phyloP scores from a whole-genome alignment of 345 rosid genomes.

The Salix exigua region DNA sequence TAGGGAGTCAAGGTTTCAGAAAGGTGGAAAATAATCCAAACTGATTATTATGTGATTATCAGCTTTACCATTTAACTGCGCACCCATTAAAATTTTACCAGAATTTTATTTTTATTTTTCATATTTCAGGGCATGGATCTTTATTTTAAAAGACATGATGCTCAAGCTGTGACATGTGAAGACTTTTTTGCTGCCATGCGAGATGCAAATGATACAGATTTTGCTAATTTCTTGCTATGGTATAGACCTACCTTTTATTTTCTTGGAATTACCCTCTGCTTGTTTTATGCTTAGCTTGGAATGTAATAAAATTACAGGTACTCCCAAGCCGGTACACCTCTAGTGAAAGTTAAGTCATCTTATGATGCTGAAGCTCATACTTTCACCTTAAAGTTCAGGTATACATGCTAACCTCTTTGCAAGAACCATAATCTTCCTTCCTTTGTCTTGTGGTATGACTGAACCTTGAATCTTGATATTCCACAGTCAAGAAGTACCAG shows the following conservation, averaged over 20 bases:
- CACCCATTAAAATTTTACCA: neutral
- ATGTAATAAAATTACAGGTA: slow-evolving; percentile 53
- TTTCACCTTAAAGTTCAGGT: slow-evolving; percentile 90
- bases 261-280: neutral
- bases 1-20: slow-evolving; percentile 86
- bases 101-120: neutral
- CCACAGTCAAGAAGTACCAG: slow-evolving; percentile 76
- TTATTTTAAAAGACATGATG: slow-evolving; percentile 88
- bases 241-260: slow-evolving; percentile 24
- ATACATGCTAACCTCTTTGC: slow-evolving; percentile 1
- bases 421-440: neutral
- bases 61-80: slow-evolving; percentile 3
- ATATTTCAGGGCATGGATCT: slow-evolving; percentile 88
- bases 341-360: slow-evolving; percentile 71
- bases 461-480: slow-evolving; percentile 9
- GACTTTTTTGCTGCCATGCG: slow-evolving; percentile 95
- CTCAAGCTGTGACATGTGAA: slow-evolving; percentile 98
- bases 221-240: slow-evolving; percentile 92
- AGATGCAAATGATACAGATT: slow-evolving; percentile 93
- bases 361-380: slow-evolving; percentile 70
- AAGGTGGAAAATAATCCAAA: slow-evolving; percentile 46
- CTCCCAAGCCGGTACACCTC: slow-evolving; percentile 97
- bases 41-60: neutral
- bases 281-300: slow-evolving; percentile 3
- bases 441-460: neutral